Base-by-base conservation (phyloP, 805 yeast species). In the Hanseniaspora taiwanica region DNA sequence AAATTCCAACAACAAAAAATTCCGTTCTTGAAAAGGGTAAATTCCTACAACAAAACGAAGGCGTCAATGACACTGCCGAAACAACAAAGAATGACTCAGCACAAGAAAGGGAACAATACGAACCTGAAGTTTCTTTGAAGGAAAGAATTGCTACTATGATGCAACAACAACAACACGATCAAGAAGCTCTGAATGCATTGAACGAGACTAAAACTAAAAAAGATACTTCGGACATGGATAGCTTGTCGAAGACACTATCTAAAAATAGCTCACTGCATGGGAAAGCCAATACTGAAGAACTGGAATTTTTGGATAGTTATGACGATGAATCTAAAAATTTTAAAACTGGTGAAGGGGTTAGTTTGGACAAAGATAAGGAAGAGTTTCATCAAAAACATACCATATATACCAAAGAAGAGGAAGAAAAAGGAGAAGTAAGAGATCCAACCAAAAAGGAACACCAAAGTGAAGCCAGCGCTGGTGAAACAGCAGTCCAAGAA, bases 111-210 rank as follows among this genome's bases (percentile, higher is more conserved):
- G 79, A 69, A 21, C 14, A 33, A 12, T 24, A 23, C 24, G 73
- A 69, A 25, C 95, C 95, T 7, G 77, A 81, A 48, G 60, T 86
- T 64, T 79, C 93, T 42, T 65, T 89, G 50, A 81, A 81, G 54
- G 96, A 91, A 50, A 71, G 97, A 48, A 85, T 89, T 54, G 84
- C 85, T 4, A 52, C 83, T 52, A 65, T 89, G 38, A 94, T 87
- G 56, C 74, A 83, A 52, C 76, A 78, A 43, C 42, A 40, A 25
- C n/a, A n/a, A 35, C 95, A 84, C 54, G 74, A 81, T 52, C 93
- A 84, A n/a, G n/a, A n/a, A n/a, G n/a, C n/a, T 50, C 82, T 79
- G 69, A 51, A 68, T 66, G 42, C 69, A 66, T 42, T 72, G 66
- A 16, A 19, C 24, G 20, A 27, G 27, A 36, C 40, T 32, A 17